Evolutionary conservation across 805 yeast genomes (phyloP).

Genomic region (Lachancea fermentati): DNA sequence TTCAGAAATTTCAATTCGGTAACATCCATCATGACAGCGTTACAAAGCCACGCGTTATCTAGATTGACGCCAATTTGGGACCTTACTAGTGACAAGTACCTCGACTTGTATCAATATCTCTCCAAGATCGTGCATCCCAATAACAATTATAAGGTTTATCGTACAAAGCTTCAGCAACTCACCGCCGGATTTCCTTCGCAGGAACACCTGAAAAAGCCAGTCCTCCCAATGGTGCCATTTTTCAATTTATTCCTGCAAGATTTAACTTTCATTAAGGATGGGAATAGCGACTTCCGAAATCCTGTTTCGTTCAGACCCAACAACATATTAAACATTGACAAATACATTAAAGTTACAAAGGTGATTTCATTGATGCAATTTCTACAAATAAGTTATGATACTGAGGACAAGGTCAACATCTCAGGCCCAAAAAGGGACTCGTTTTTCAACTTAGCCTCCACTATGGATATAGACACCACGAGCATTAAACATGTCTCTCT

Average conservation of each 20-base stretch:
- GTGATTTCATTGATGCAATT: constrained; percentile 62
- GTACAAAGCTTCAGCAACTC: constrained; percentile 55
- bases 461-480: constrained; percentile 25
- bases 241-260: constrained; percentile 71
- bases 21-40: constrained; percentile 71
- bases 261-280: constrained; percentile 74
- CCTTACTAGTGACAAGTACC: constrained; percentile 51
- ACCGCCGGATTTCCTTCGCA: constrained; percentile 7
- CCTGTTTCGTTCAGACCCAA: constrained; percentile 46
- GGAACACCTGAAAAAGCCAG: constrained; percentile 18
- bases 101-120: constrained; percentile 56
- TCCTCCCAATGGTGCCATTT: constrained; percentile 69
- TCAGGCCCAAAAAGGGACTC: constrained; percentile 22
- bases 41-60: constrained; percentile 67
- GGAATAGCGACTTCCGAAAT: constrained; percentile 64
- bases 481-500: constrained; percentile 31
- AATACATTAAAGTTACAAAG: constrained; percentile 60
- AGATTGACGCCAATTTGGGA: constrained; percentile 58
- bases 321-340: constrained; percentile 63
- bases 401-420: constrained; percentile 10
- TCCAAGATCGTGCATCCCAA: constrained; percentile 68
- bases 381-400: constrained; percentile 55
- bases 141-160: constrained; percentile 64
- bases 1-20: constrained; percentile 72
- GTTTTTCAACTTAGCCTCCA: constrained; percentile 23